A percentile compares a stretch with the other conserved stretches of the same genome.
phyloP scores from a whole-genome alignment of 164 flowering plant species.

The Stephania yunnanensis region DNA sequence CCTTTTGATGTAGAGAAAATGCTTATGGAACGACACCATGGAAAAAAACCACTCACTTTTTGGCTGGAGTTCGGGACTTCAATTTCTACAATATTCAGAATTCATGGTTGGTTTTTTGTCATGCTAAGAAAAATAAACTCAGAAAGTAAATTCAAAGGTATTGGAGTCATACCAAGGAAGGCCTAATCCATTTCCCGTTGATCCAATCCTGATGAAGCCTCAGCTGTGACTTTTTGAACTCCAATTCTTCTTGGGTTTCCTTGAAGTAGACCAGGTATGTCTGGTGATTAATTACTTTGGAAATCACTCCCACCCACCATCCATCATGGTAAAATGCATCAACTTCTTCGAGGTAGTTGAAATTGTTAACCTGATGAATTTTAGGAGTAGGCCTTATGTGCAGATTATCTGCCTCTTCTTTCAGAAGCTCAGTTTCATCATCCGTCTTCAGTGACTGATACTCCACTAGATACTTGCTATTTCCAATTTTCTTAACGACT shows the following conservation, averaged over 20 bases:
- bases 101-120: conserved; percentile 1
- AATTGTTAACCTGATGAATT: conserved; percentile 22
- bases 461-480: conserved; percentile 47
- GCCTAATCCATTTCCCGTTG: conserved; percentile 56
- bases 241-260: conserved; percentile 40
- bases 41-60: conserved; percentile 2
- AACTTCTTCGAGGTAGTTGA: conserved; percentile 46
- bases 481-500: conserved; percentile 30
- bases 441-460: conserved; percentile 56
- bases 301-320: conserved; percentile 86
- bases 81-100: conserved; percentile 9
- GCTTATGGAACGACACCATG: neutral
- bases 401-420: conserved; percentile 45
- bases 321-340: conserved; percentile 80
- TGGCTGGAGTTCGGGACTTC: conserved; percentile 4
- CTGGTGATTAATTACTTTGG: conserved; percentile 37
- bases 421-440: conserved; percentile 42
- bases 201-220: conserved; percentile 77
- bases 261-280: conserved; percentile 57
- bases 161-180: conserved; percentile 41
- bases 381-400: conserved; percentile 64
- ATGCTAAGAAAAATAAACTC: neutral
- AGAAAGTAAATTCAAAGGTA: neutral
- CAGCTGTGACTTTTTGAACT: conserved; percentile 41
- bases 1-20: neutral